Conservation (phyloP, 306 rosid genomes). For the Cicer bijugum region DNA sequence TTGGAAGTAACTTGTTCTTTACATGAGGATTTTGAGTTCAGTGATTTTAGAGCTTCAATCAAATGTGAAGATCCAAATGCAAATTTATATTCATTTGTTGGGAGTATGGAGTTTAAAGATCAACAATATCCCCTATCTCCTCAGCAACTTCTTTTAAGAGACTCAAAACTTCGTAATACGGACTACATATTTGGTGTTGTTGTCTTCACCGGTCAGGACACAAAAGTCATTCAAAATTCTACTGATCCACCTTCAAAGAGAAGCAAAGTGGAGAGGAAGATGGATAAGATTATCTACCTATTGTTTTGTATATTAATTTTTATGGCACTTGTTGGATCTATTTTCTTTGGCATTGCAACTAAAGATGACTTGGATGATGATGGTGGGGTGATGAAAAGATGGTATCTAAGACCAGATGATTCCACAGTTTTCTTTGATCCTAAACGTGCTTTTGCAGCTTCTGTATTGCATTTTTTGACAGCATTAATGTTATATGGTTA, state of each 20-base stretch:
- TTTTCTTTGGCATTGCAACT: constrained; percentile 77
- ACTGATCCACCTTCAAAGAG: constrained; percentile 91
- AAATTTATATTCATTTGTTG: constrained; percentile 82
- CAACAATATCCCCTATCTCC: constrained; percentile 71
- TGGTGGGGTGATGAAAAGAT: constrained; percentile 72
- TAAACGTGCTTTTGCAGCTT: constrained; percentile 62
- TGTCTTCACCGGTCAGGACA: constrained; percentile 84
- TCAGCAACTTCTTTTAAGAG: constrained; percentile 91
- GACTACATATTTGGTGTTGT: constrained; percentile 80
- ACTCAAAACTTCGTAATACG: constrained; percentile 92
- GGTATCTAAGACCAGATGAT: constrained; percentile 90
- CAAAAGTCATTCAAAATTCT: constrained; percentile 93
- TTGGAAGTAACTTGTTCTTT: constrained; percentile 71
- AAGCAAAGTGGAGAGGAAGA: constrained; percentile 88
- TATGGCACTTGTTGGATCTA: constrained; percentile 79
- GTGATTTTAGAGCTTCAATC: constrained; percentile 60
- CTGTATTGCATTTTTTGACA: constrained; percentile 72
- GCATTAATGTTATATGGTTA: constrained; percentile 74
- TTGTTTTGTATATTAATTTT: constrained; percentile 68
- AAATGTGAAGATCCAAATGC: constrained; percentile 97
- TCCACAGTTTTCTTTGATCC: constrained; percentile 83
- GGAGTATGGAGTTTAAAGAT: constrained; percentile 70
- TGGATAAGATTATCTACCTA: constrained; percentile 86
- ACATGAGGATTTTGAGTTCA: constrained; percentile 57
- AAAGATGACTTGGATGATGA: constrained; percentile 65